These are phyloP conservation scores for Elymus sibiricus DNA, from an alignment of 176 grass and related monocot species.

Conservation along the genomic window DNA sequence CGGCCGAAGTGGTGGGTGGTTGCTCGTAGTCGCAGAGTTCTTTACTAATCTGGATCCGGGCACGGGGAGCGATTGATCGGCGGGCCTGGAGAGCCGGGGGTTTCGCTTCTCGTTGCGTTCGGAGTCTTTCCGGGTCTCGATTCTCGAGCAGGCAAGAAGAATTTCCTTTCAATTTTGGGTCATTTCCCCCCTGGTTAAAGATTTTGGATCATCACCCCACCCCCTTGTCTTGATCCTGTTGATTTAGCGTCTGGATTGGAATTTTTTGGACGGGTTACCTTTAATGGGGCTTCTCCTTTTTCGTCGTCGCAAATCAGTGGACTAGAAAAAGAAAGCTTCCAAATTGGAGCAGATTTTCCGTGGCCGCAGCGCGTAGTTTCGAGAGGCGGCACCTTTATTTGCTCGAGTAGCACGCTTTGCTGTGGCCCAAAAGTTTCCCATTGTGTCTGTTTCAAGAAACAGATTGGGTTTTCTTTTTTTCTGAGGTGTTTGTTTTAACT, in stretches of 20 bases:
- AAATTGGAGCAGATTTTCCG: not conserved
- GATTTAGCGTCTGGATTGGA: not conserved
- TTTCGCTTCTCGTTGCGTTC: not conserved
- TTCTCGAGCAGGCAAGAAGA: constrained; percentile 26
- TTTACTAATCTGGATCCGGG: not conserved
- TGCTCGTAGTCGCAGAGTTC: not conserved
- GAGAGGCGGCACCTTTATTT: constrained; percentile 17
- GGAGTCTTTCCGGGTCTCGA: not conserved
- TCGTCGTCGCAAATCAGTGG: not conserved
- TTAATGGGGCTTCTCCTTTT: not conserved
- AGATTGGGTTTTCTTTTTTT: not conserved
- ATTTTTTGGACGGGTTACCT: not conserved
- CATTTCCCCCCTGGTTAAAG: not conserved
- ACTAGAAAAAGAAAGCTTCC: constrained; percentile 9
- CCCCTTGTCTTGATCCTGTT: not conserved
- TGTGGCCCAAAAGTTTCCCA: not conserved
- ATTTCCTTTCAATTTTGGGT: not conserved
- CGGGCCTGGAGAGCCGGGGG: not conserved
- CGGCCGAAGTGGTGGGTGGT: not conserved
- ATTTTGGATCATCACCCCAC: not conserved
- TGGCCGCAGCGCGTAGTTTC: constrained; percentile 2
- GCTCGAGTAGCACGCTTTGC: not conserved
- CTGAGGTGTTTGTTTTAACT: not conserved
- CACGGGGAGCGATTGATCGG: constrained; percentile 6
- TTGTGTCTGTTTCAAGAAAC: not conserved